Evolutionary conservation across 116 monocot species (phyloP), one percentile per base, ranked within the genome.

Genomic region (Iris pallida): DNA sequence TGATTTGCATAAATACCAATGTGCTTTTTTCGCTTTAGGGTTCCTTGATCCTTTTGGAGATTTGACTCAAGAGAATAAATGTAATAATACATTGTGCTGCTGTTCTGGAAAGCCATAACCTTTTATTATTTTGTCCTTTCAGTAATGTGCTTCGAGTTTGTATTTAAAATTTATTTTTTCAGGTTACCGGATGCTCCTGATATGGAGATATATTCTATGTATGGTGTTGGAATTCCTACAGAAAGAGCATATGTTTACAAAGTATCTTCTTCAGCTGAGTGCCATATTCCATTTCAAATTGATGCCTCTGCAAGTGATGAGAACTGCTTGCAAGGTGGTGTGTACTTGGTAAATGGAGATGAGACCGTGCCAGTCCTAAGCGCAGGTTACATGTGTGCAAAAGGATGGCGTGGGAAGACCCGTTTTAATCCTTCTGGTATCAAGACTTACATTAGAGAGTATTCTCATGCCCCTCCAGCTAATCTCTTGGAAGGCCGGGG

Each of bases 171-270:
- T 52, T 5, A 15, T 1, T 42, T 67, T 5, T 57, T 73, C 76
- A 98, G 97, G 57, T 75, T 98, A 48, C 97, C 97, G 63, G 78
- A 98, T 80, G 97, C 97, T 44, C 93, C 97, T 53, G 90, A 85
- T 63, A 90, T 98, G 90, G 97, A 98, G 73, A 92, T 98, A 44
- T 98, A 82, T 70, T 90, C 97, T 12, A 79, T 98, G 85, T 98
- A 98, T 68, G 97, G 97, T 44, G 93, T 98, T 41, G 97, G 97
- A 18, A 87, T 98, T 55, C 93, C 83, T 53, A 98, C 97, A 5
- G 97, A 98, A 80, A 89, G 97, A 71, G 87, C 93, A 20, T 98
- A 98, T 76, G 83, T 92, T 14, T 98, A 98, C 83, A 98, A 93
- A 63, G 17, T 92, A 47, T 82, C 97, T 7, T 67, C 83, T 41